A percentile compares a stretch with the other conserved stretches of the same genome.
These are phyloP conservation scores for Penicillium roqueforti DNA, from an alignment of 495 filamentous ascomycete species.

Conservation along the genomic window DNA sequence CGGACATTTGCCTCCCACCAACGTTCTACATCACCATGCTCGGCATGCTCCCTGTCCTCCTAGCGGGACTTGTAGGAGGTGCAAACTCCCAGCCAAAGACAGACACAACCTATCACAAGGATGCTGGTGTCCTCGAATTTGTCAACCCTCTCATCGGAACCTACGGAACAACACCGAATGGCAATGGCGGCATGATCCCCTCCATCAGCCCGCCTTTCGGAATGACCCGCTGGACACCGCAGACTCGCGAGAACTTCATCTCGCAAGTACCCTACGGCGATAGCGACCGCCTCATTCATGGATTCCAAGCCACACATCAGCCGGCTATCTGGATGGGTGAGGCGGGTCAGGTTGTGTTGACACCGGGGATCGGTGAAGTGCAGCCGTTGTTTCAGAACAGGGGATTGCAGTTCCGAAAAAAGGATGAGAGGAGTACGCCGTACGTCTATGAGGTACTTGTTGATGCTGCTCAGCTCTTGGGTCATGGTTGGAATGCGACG, in stretches of 20 bases:
- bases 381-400: conserved; percentile 25
- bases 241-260: conserved; percentile 30
- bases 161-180: conserved; percentile 18
- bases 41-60: background rate
- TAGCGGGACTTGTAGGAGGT: background rate
- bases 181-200: conserved; percentile 29
- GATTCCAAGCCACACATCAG: conserved; percentile 29
- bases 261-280: conserved; percentile 26
- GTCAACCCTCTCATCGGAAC: conserved; percentile 28
- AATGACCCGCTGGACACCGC: conserved; percentile 31
- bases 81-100: conserved; percentile 1
- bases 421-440: conserved; percentile 20
- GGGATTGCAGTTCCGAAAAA: conserved; percentile 21
- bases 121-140: conserved; percentile 17
- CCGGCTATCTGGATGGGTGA: conserved; percentile 32
- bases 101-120: conserved; percentile 6
- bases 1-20: background rate
- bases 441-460: conserved; percentile 28
- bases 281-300: conserved; percentile 23
- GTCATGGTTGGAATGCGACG: conserved; percentile 26
- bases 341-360: conserved; percentile 23
- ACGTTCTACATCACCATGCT: background rate
- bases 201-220: conserved; percentile 25
- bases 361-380: conserved; percentile 22
- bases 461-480: conserved; percentile 17